phyloP scores from a whole-genome alignment of 148 eudicot genomes.

The Chenopodium album region DNA sequence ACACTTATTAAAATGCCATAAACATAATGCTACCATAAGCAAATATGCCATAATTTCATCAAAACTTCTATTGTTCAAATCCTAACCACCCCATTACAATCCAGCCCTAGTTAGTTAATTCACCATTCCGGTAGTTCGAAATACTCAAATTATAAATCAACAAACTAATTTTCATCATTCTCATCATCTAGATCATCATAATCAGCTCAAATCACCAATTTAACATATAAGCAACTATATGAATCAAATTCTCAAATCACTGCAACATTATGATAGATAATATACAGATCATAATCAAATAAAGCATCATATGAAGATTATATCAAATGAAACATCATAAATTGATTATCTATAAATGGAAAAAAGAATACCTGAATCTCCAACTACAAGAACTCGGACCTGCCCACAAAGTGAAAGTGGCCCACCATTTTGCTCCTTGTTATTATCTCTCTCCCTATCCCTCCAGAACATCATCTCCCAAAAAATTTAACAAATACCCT shows the following conservation, averaged over 20 bases:
- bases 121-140: background rate
- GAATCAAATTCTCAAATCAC: background rate
- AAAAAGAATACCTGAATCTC: constrained; percentile 70
- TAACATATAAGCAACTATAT: background rate
- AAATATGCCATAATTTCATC: background rate
- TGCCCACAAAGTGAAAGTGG: constrained; percentile 81
- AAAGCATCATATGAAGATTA: background rate
- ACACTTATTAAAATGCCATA: background rate
- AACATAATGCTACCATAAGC: background rate
- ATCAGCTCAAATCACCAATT: background rate
- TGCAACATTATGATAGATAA: background rate
- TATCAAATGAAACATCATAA: background rate
- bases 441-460: constrained; percentile 63
- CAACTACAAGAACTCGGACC: constrained; percentile 85
- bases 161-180: background rate
- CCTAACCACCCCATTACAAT: too few species aligned
- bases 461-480: constrained; percentile 77
- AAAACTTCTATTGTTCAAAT: background rate
- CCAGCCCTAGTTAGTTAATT: too few species aligned
- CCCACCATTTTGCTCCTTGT: constrained; percentile 61
- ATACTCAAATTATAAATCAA: background rate
- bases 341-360: background rate
- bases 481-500: constrained; percentile 12
- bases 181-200: background rate
- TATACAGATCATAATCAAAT: constrained; percentile 4